Evolutionary conservation across 805 yeast genomes (phyloP).

Genomic region (Cyberlindnera euphorbiae): DNA sequence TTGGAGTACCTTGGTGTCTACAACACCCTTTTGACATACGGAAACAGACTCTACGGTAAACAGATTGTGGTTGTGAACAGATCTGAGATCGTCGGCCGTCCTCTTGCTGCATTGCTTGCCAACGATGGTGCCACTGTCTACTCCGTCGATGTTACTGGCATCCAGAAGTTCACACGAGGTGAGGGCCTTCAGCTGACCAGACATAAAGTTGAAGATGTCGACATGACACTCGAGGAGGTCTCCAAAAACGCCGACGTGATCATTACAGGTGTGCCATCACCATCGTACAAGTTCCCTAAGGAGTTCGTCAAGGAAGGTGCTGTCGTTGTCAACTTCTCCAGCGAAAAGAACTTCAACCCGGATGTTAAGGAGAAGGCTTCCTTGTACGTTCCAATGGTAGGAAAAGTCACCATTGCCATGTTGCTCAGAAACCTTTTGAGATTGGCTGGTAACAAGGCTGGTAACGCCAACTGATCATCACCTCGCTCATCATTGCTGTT

Average conservation of each 20-base stretch:
- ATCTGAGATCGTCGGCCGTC: slow-evolving; percentile 96
- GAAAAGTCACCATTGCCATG: slow-evolving; percentile 96
- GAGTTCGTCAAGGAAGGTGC: slow-evolving; percentile 82
- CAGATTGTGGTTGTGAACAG: slow-evolving; percentile 87
- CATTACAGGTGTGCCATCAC: slow-evolving; percentile 92
- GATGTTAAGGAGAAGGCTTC: slow-evolving; percentile 83
- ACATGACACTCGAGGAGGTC: slow-evolving; percentile 52
- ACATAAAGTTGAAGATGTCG: slow-evolving; percentile 71
- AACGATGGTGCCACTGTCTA: slow-evolving; percentile 97
- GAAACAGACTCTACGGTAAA: slow-evolving; percentile 90
- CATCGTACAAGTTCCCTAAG: slow-evolving; percentile 79
- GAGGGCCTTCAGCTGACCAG: slow-evolving; percentile 77
- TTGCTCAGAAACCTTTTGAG: slow-evolving; percentile 83
- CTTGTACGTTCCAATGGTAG: slow-evolving; percentile 90
- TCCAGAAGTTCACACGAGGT: slow-evolving; percentile 92
- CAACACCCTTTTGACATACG: slow-evolving; percentile 76
- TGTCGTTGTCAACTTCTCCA: slow-evolving; percentile 83
- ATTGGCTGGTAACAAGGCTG: slow-evolving; percentile 59
- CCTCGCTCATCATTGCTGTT: too few relatives aligned
- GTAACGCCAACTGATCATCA: background rate
- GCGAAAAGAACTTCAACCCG: slow-evolving; percentile 81
- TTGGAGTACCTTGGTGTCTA: slow-evolving; percentile 87
- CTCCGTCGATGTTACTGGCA: slow-evolving; percentile 82
- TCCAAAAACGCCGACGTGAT: slow-evolving; percentile 82
- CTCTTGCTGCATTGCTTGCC: slow-evolving; percentile 90